Evolutionary conservation across 2,329 filamentous ascomycete species (phyloP), one percentile per base, ranked within the genome.

Genomic region (Trichoderma atroviride): DNA sequence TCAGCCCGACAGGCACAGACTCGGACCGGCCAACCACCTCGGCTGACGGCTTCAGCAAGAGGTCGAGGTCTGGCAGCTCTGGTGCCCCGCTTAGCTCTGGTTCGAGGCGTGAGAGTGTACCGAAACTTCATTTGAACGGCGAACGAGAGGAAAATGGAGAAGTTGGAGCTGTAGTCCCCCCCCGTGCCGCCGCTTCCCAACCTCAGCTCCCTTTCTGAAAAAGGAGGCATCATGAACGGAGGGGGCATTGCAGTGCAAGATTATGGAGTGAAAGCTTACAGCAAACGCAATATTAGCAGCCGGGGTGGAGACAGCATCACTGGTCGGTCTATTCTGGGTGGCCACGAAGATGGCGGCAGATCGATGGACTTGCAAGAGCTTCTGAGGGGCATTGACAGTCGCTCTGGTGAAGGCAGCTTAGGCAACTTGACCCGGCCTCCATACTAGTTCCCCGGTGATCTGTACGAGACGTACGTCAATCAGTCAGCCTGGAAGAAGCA

Each of bases 101-200:
- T 70, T 81, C 82, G 22, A 76, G 79, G 9, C 74, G 75, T 37
- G 77, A 79, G 40, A 74, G 72, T 27, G 70, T 73, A 29, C 74
- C 76, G 24, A 73, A 73, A 59, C 68, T 77, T 3, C 71, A 79
- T 14, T 75, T 77, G 5, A 77, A 75, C 29, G 71, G 71, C 5
- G 78, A 78, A 13, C 55, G 55, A 16, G 55, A 47, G 22, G 52
- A 59, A 14, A 29, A 33, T n/a, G 65, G 47, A 37, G 56, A 43
- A 13, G 73, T 77, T 5, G 77, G 75, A 4, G 80, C 82, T 9
- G 74, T 76, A 0, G 85, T 88, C 9, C 87, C 87, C 87, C 4
- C 87, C 87, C 0, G 86, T 89, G 14, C 87, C 87, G 6, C 86
- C 86, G 1, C 76, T 89, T 71, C 87, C 86, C 16, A 79, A 78